These are phyloP conservation scores for Linum trigynum DNA, from an alignment of 345 rosid genomes.

Conservation along the genomic window DNA sequence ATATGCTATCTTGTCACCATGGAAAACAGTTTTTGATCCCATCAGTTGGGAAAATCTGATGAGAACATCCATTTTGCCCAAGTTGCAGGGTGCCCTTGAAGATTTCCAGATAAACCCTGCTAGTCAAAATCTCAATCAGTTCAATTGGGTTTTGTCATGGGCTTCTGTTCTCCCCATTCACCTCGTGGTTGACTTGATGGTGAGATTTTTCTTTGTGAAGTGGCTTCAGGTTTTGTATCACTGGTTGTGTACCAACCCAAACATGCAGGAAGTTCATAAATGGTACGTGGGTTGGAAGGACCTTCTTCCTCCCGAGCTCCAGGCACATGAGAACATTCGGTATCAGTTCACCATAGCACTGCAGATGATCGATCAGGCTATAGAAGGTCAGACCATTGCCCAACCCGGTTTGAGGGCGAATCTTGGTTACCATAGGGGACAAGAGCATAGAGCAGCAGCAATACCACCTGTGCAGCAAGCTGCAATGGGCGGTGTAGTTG, in stretches of 20 bases:
- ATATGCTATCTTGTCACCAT: conserved; percentile 73
- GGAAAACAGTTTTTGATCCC: conserved; percentile 85
- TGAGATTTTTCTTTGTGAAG: conserved; percentile 67
- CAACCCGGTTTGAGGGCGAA: conserved; percentile 70
- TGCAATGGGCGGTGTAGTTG: conserved; percentile 23
- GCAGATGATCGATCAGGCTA: conserved; percentile 69
- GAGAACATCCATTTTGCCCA: conserved; percentile 84
- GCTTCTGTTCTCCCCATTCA: conserved; percentile 72
- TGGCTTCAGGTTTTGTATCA: conserved; percentile 85
- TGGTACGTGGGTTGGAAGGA: conserved; percentile 83
- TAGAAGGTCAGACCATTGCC: conserved; percentile 57
- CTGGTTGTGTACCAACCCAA: conserved; percentile 64
- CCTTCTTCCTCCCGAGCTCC: conserved; percentile 72
- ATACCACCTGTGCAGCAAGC: conserved; percentile 38
- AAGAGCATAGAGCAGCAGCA: conserved; percentile 57
- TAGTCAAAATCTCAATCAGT: conserved; percentile 65
- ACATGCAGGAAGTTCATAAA: conserved; percentile 61
- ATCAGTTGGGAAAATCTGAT: conserved; percentile 82
- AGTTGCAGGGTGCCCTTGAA: conserved; percentile 70
- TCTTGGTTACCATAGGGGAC: conserved; percentile 45
- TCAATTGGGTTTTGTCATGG: conserved; percentile 76
- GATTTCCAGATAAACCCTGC: conserved; percentile 79
- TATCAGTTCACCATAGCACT: conserved; percentile 62
- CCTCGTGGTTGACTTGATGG: conserved; percentile 89
- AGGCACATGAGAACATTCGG: conserved; percentile 65